These are phyloP conservation scores for Penicillium sp. DNA, from an alignment of 2,329 filamentous ascomycete species.

Conservation along the genomic window DNA sequence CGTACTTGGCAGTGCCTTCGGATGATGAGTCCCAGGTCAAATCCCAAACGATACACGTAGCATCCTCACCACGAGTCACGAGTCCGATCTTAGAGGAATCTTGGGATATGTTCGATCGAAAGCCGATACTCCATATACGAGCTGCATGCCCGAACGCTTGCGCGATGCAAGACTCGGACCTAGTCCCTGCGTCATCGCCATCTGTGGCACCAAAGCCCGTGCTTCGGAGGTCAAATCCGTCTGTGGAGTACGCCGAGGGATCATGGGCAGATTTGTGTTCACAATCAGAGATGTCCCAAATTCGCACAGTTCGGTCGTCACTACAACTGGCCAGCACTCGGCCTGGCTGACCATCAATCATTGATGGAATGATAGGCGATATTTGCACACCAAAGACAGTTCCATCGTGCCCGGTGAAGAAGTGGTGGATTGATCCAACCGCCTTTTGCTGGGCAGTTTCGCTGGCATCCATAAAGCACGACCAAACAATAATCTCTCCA, in stretches of 20 bases:
- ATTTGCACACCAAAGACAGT: conserved; percentile 90
- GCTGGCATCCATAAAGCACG: conserved; percentile 51
- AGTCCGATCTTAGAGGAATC: conserved; percentile 49
- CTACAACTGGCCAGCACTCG: conserved; percentile 88
- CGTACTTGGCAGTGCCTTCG: conserved; percentile 16
- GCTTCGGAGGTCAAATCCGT: conserved; percentile 47
- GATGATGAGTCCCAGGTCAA: conserved; percentile 43
- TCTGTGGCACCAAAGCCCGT: conserved; percentile 62
- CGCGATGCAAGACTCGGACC: conserved; percentile 58
- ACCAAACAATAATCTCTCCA: conserved; percentile 91
- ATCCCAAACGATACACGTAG: conserved; percentile 72
- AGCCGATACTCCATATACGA: conserved; percentile 84
- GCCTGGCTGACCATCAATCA: conserved; percentile 40
- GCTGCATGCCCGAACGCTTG: conserved; percentile 83
- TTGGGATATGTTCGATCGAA: conserved; percentile 48
- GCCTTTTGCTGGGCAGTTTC: conserved; percentile 17
- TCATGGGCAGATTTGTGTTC: conserved; percentile 31
- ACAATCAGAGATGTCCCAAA: conserved; percentile 78
- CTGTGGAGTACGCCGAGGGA: conserved; percentile 37
- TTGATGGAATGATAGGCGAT: conserved; percentile 55
- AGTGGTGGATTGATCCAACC: conserved; percentile 51
- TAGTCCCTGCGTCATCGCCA: conserved; percentile 31
- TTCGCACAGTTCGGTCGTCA: conserved; percentile 83
- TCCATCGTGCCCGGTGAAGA: conserved; percentile 75
- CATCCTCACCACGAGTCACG: conserved; percentile 83